Conservation (phyloP, 208 protist genomes). For the Crithidia brevicula region DNA sequence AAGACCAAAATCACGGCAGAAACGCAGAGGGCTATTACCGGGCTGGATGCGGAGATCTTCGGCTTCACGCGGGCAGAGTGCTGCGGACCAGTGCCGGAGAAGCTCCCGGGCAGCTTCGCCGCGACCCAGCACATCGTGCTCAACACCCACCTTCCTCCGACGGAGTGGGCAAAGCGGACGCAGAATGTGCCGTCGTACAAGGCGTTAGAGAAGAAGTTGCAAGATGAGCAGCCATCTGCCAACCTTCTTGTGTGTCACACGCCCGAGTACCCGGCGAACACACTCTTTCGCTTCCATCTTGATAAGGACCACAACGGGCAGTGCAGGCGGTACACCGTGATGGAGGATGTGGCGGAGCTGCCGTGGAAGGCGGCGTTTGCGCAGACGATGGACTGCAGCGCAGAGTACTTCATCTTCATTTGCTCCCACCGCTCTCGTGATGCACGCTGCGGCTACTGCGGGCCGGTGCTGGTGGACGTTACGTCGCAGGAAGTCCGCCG, state of each 20-base stretch:
- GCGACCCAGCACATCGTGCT: slow-evolving; percentile 21
- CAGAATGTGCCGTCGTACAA: slow-evolving; percentile 15
- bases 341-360: neutral
- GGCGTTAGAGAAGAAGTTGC: neutral
- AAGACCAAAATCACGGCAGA: slow-evolving; percentile 1
- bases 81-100: slow-evolving; percentile 4
- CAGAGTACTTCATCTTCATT: slow-evolving; percentile 26
- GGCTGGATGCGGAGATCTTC: slow-evolving; percentile 15
- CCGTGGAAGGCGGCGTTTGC: neutral
- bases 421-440: slow-evolving; percentile 30
- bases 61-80: slow-evolving; percentile 19
- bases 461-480: slow-evolving; percentile 31
- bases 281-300: slow-evolving; percentile 1
- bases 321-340: neutral
- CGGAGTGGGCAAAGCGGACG: slow-evolving; percentile 15
- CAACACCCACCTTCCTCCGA: slow-evolving; percentile 7
- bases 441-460: slow-evolving; percentile 37
- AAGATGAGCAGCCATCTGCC: slow-evolving; percentile 5
- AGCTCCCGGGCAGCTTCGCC: slow-evolving; percentile 5
- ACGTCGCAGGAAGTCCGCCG: slow-evolving; percentile 12
- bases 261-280: slow-evolving; percentile 2
- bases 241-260: slow-evolving; percentile 13
- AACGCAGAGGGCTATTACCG: slow-evolving; percentile 17
- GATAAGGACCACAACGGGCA: neutral
- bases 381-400: neutral